Evolutionary conservation across 805 yeast species (phyloP).

Genomic region (Pichia exigua): DNA sequence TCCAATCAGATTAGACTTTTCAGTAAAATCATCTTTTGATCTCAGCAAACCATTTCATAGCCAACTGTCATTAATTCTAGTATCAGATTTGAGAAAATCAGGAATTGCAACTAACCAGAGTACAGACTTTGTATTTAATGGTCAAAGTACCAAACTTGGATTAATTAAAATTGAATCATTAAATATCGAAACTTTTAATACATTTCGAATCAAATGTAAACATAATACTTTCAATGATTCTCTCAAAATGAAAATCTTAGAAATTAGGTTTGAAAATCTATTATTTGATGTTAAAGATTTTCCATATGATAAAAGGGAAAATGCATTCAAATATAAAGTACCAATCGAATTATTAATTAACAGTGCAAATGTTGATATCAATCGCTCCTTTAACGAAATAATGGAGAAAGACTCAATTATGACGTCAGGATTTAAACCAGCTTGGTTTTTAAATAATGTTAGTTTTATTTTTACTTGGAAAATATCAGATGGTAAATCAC

Average conservation of each 20-base stretch:
- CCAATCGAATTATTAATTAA: not conserved
- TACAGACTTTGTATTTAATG: constrained; percentile 5
- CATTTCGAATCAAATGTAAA: not conserved
- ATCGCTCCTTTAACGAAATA: not conserved
- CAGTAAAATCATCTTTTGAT: not conserved
- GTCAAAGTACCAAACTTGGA: constrained; percentile 6
- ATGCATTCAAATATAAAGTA: not conserved
- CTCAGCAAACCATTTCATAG: not conserved
- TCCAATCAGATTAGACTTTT: not conserved
- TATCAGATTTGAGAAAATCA: not conserved
- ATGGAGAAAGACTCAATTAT: not conserved
- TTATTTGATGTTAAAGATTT: constrained; percentile 6
- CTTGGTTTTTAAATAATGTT: not conserved
- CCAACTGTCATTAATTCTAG: not conserved
- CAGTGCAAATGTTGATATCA: not conserved
- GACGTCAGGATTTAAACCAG: not conserved
- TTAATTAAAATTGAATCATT: not conserved
- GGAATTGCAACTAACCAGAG: not conserved
- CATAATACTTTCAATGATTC: not conserved
- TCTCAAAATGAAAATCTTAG: not conserved
- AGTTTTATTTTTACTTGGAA: not conserved
- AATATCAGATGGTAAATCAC: no score
- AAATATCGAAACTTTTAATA: not conserved
- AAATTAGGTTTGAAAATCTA: not conserved
- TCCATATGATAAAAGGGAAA: not conserved